phyloP scores from a whole-genome alignment of 2,329 filamentous ascomycete species.

The Colletotrichum agaves region DNA sequence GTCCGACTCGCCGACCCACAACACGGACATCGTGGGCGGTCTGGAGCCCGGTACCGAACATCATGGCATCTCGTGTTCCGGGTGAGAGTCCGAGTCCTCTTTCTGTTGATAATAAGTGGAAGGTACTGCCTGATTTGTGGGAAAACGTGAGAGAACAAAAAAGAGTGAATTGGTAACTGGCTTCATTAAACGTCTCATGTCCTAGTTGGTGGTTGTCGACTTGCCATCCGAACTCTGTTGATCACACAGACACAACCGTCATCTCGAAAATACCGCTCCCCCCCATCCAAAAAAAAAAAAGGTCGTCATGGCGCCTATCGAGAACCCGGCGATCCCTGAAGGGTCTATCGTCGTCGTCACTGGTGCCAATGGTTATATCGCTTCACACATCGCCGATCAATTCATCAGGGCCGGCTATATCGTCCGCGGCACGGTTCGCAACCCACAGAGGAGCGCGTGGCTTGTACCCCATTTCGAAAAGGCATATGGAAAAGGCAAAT shows the following conservation, averaged over 20 bases:
- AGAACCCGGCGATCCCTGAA: conserved; percentile 39
- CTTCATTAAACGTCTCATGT: neutral
- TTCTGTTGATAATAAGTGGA: too few relatives aligned
- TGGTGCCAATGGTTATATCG: conserved; percentile 55
- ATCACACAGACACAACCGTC: conserved; percentile 8
- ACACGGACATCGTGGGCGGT: neutral
- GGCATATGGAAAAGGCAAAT: conserved; percentile 46
- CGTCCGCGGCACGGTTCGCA: conserved; percentile 58
- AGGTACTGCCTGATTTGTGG: too few relatives aligned
- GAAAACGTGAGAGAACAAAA: too few relatives aligned
- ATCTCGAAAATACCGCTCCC: neutral
- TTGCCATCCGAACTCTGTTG: conserved; percentile 16
- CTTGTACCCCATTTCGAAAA: conserved; percentile 44
- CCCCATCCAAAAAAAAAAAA: too few relatives aligned
- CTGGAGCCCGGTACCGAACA: neutral
- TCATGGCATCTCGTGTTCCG: neutral
- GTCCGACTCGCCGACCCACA: conserved; percentile 26
- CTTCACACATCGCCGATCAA: conserved; percentile 52
- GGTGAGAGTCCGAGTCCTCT: too few relatives aligned
- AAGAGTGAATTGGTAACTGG: neutral
- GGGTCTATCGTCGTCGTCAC: conserved; percentile 53
- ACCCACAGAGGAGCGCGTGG: conserved; percentile 47
- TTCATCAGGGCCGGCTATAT: conserved; percentile 52
- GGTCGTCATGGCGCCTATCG: conserved; percentile 6
- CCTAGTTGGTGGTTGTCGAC: conserved; percentile 4